Evolutionary conservation across 805 yeast species (phyloP).

Genomic region (Nakazawaea peltata): DNA sequence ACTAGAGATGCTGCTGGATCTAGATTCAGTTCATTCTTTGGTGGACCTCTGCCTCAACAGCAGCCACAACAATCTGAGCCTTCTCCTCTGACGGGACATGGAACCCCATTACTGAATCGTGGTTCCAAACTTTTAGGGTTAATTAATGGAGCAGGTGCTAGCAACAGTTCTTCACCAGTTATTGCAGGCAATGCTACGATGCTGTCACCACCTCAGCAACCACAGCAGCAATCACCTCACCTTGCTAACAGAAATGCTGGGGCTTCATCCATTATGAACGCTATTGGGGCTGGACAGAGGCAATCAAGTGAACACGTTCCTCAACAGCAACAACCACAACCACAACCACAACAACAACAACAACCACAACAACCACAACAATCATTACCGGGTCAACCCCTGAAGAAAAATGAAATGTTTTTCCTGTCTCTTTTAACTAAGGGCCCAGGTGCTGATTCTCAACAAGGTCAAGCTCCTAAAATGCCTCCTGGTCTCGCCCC

Average conservation of each 20-base stretch:
- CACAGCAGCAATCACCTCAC: slow-evolving; percentile 3
- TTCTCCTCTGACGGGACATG: neutral
- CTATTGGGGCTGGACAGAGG: slow-evolving; percentile 4
- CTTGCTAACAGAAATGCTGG: no score
- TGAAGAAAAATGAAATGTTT: slow-evolving; percentile 9
- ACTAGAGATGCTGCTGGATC: slow-evolving; percentile 6
- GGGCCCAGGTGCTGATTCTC: slow-evolving; percentile 1
- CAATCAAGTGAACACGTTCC: no score
- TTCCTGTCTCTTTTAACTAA: slow-evolving; percentile 11
- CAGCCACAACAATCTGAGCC: neutral
- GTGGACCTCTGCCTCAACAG: slow-evolving; percentile 6
- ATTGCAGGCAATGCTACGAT: neutral
- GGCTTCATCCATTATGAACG: slow-evolving; percentile 3
- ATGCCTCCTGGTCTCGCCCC: neutral
- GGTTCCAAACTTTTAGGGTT: slow-evolving; percentile 16
- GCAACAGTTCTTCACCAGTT: neutral
- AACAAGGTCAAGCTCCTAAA: neutral
- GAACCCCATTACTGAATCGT: neutral
- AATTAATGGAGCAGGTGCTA: slow-evolving; percentile 6
- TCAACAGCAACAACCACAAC: slow-evolving; percentile 4
- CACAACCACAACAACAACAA: slow-evolving; percentile 3
- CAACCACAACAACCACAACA: slow-evolving; percentile 8
- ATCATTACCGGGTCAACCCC: slow-evolving; percentile 8
- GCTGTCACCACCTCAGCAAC: neutral
- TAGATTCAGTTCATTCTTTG: slow-evolving; percentile 14